Conservation (phyloP, 2,329 filamentous ascomycete species). For the Neopestalotiopsis sp. region DNA sequence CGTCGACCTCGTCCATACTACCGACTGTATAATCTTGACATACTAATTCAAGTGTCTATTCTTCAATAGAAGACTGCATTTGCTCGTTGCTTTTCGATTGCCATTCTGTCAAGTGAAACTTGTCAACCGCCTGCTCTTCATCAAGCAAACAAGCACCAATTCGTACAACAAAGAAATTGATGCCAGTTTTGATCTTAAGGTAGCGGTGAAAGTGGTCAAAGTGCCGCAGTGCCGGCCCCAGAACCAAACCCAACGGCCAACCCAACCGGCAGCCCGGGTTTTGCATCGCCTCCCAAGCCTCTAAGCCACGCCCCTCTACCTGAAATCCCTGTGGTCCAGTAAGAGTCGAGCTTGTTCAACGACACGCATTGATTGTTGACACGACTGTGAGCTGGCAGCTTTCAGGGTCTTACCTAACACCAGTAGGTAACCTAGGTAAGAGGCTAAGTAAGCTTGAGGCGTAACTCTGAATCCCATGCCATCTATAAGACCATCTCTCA, state of each 20-base stretch:
- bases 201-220: neutral
- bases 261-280: neutral
- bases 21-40: no score
- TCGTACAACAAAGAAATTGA: neutral
- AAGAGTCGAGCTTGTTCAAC: slow-evolving; percentile 3
- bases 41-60: no score
- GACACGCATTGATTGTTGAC: slow-evolving; percentile 18
- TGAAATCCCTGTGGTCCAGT: slow-evolving; percentile 17
- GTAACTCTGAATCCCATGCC: neutral
- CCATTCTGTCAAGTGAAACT: no score
- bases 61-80: no score
- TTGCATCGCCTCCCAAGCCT: slow-evolving; percentile 22
- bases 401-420: no score
- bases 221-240: slow-evolving; percentile 16
- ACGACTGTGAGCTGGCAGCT: slow-evolving; percentile 7
- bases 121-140: no score
- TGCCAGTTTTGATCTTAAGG: neutral
- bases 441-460: slow-evolving; percentile 1
- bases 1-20: neutral
- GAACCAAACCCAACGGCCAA: no score
- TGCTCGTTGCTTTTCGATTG: no score
- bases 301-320: slow-evolving; percentile 24
- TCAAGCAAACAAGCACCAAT: no score
- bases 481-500: slow-evolving; percentile 1
- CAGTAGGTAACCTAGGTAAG: slow-evolving; percentile 10